Evolutionary conservation across 371 early-diverging fungal genomes (phyloP).

Genomic region (Mortierella sp.): DNA sequence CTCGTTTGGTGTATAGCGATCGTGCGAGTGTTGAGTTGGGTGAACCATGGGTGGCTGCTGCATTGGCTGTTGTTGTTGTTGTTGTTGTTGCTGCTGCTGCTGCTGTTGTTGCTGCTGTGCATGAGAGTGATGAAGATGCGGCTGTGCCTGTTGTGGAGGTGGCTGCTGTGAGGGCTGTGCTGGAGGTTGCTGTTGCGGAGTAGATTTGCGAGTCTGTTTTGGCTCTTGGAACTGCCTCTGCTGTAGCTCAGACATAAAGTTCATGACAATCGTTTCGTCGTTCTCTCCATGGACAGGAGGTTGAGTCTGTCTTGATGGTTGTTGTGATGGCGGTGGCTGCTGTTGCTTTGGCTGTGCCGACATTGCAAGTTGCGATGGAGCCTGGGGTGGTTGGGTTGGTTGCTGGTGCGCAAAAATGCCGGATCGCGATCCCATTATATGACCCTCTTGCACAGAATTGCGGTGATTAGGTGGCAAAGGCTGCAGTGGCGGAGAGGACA

Average conservation of each 20-base stretch:
- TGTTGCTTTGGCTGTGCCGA: conserved; percentile 6
- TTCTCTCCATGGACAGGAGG: conserved; percentile 14
- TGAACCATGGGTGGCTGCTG: conserved; percentile 27
- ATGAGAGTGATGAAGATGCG: not conserved
- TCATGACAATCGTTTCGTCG: conserved; percentile 40
- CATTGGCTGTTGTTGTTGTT: not conserved
- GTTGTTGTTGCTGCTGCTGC: conserved; percentile 4
- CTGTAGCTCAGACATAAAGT: conserved; percentile 47
- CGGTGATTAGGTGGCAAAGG: conserved; percentile 22
- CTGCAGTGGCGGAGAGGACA: conserved; percentile 20
- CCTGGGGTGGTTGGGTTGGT: conserved; percentile 18
- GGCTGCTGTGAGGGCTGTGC: conserved; percentile 15
- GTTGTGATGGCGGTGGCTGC: conserved; percentile 19
- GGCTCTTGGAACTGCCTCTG: conserved; percentile 26
- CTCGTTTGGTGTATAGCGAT: conserved; percentile 16
- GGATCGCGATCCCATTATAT: conserved; percentile 11
- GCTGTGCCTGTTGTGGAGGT: conserved; percentile 16
- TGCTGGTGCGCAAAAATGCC: conserved; percentile 9
- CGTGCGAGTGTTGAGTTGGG: conserved; percentile 9
- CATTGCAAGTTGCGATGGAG: not conserved
- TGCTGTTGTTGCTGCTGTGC: conserved; percentile 4
- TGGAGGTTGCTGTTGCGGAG: conserved; percentile 11
- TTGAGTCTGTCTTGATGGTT: conserved; percentile 13
- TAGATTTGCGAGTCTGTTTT: not conserved
- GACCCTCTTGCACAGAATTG: conserved; percentile 26